These are phyloP conservation scores for Penicillium turbatum DNA, from an alignment of 495 filamentous ascomycete species.

Conservation along the genomic window DNA sequence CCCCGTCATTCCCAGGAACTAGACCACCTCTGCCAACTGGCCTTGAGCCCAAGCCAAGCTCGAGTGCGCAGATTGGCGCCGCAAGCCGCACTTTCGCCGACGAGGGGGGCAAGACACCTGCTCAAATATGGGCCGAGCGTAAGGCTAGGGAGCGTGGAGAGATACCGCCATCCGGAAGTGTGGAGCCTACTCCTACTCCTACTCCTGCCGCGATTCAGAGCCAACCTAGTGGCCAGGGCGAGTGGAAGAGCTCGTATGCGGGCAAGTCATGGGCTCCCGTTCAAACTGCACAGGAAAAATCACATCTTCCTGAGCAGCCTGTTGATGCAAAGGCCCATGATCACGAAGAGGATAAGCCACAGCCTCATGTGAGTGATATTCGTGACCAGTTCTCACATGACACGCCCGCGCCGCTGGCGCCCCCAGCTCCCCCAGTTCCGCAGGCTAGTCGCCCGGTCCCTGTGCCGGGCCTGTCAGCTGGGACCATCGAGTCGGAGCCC, in stretches of 20 bases:
- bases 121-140: constrained; percentile 95
- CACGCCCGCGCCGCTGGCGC: constrained; percentile 35
- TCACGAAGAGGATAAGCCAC: constrained; percentile 46
- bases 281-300: constrained; percentile 63
- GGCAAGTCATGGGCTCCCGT: constrained; percentile 88
- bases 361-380: constrained; percentile 61
- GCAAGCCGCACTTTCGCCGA: constrained; percentile 93
- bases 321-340: constrained; percentile 53
- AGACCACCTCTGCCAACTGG: constrained; percentile 76
- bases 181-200: constrained; percentile 34
- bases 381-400: constrained; percentile 73
- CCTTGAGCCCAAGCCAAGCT: constrained; percentile 49
- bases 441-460: constrained; percentile 54
- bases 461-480: constrained; percentile 67
- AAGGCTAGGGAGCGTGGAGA: constrained; percentile 75
- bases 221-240: constrained; percentile 65
- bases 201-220: constrained; percentile 43
- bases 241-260: constrained; percentile 85
- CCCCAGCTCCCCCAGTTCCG: constrained; percentile 19
- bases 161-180: constrained; percentile 31
- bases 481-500: constrained; percentile 49
- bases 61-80: constrained; percentile 60
- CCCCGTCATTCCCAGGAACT: constrained; percentile 73
- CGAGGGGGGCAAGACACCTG: constrained; percentile 90
- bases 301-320: constrained; percentile 50